A percentile compares a stretch with the other conserved stretches of the same genome.
Conservation (phyloP, 495 filamentous ascomycete genomes). For the Schizothecium vesticola region DNA sequence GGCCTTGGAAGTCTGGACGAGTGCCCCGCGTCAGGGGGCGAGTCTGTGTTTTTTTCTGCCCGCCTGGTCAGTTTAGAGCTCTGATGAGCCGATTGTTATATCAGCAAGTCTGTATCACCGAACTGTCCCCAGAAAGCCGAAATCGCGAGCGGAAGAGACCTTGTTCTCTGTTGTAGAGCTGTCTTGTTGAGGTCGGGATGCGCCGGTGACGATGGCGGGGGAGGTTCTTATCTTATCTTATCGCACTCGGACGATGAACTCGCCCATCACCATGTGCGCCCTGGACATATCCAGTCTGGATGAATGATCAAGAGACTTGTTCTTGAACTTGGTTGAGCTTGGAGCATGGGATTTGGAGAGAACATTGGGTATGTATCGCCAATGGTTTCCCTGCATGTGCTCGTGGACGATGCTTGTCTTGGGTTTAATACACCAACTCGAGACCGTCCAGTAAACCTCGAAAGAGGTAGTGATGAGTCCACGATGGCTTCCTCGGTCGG, state of each 20-base stretch:
- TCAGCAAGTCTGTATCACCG: background rate
- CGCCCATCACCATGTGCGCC: background rate
- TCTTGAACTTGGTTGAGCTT: background rate
- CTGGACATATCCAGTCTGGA: background rate
- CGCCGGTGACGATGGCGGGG: background rate
- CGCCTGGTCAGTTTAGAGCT: background rate
- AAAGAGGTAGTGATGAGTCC: background rate
- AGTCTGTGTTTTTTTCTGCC: background rate
- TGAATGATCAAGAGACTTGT: background rate
- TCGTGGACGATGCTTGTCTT: background rate
- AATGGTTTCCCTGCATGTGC: background rate
- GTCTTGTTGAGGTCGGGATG: background rate
- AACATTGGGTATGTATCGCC: too few species aligned
- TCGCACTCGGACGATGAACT: background rate
- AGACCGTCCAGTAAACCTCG: background rate
- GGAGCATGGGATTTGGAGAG: background rate
- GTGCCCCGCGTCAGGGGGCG: background rate
- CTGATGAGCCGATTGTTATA: background rate
- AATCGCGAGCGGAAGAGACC: background rate
- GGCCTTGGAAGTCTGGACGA: conserved; percentile 11
- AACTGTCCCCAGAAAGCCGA: background rate
- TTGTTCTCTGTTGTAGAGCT: background rate
- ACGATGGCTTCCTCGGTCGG: background rate
- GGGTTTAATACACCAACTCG: background rate
- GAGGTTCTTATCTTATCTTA: background rate